Base-by-base conservation (phyloP, 2,329 filamentous ascomycete species). In the Botrytis aclada region DNA sequence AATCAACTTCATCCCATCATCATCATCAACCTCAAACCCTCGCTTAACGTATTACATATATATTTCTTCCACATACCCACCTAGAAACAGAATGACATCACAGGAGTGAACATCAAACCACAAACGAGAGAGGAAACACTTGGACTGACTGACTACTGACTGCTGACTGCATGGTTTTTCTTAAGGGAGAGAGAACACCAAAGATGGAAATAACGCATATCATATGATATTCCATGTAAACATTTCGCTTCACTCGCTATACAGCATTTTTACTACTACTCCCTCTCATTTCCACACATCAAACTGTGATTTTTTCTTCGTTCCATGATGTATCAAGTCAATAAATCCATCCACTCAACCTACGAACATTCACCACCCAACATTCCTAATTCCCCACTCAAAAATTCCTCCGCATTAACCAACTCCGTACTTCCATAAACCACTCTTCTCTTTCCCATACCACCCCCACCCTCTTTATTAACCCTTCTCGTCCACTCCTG, bases 341-440 rank as follows among this genome's bases (percentile, higher is more conserved):
- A 63, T 66, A 16, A 12, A 32, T 7, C 10, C n/a, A 25, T 12
- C 18, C 20, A 32, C 2, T 25, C 18, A n/a, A 43, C 18, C n/a
- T 56, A 67, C 34, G 18, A 56, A 41, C 47, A 67, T 22, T 92
- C 90, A 72, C 83, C 83, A 14, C 90, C 90, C 73, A 92, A 80
- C 77, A 85, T 87, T 80, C 90, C 88, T 76, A 92, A 80, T 81
- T 92, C 90, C 71, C 89, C 85, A 75, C 83, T 84, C 73, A 92
- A 88, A 78, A 94, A 90, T 78, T 92, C 88, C 60, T 86, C 85
- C 2, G 91, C 90, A 78, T 90, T 93, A 74, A 93, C 84, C 81
- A 94, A 85, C 81, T 93, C 95, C 22, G 96, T 99, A 80, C 94
- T 97, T 29, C 96, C 96, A 82, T 99, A 99, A 1, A 98, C 93